Conservation (phyloP, 2,329 filamentous ascomycete species). For the Nothophoma quercina region DNA sequence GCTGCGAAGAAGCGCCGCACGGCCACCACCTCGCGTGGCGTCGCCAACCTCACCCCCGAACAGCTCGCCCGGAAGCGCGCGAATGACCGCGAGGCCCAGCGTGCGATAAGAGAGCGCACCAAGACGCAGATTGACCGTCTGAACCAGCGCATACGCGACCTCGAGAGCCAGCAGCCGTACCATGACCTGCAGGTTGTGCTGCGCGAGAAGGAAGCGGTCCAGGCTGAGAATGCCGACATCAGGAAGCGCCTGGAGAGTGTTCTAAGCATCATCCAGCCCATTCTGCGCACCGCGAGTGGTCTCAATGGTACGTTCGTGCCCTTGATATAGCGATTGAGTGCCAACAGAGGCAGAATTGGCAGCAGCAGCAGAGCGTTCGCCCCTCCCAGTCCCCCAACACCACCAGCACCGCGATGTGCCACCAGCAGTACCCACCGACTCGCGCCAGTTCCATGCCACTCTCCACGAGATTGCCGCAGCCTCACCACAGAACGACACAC, state of each 20-base stretch:
- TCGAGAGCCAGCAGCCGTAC: slow-evolving; percentile 82
- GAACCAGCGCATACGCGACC: slow-evolving; percentile 74
- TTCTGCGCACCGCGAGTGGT: slow-evolving; percentile 56
- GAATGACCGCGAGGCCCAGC: slow-evolving; percentile 88
- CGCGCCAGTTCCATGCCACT: slow-evolving; percentile 32
- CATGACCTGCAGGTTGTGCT: slow-evolving; percentile 81
- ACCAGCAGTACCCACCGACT: slow-evolving; percentile 26
- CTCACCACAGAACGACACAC: slow-evolving; percentile 32
- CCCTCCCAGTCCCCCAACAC: slow-evolving; percentile 45
- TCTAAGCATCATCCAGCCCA: slow-evolving; percentile 68
- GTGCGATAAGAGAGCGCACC: slow-evolving; percentile 83
- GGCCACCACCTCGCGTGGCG: slow-evolving; percentile 68
- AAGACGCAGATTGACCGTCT: slow-evolving; percentile 79
- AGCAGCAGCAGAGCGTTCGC: slow-evolving; percentile 56
- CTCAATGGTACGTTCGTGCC: slow-evolving; percentile 51
- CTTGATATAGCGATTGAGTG: not conserved
- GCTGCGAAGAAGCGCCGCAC: slow-evolving; percentile 44
- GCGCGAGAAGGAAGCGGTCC: slow-evolving; percentile 76
- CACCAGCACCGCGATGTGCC: slow-evolving; percentile 14
- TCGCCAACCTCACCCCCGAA: slow-evolving; percentile 85
- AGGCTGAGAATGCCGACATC: slow-evolving; percentile 82
- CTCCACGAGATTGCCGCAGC: slow-evolving; percentile 31
- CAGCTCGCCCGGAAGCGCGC: slow-evolving; percentile 90
- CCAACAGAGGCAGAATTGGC: slow-evolving; percentile 52
- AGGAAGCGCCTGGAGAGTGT: slow-evolving; percentile 72